Percentiles rank a stretch among this genome's conserved stretches.
phyloP scores from a whole-genome alignment of 805 yeast species.

The Starmerella sp. region DNA sequence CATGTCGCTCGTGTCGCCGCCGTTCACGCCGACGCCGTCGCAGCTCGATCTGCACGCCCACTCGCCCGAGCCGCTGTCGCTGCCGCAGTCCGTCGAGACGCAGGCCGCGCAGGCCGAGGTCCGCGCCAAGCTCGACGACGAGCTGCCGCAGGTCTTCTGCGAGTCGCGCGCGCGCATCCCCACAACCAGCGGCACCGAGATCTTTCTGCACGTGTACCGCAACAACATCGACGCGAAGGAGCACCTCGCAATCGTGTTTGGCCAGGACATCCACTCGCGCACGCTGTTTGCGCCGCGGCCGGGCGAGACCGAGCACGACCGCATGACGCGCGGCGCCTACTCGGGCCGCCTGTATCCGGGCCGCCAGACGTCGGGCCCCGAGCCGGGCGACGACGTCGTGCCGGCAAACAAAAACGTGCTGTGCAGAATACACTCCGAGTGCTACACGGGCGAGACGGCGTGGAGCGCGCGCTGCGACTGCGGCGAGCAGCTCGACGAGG shows the following conservation, averaged over 20 bases:
- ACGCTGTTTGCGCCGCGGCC: conserved; percentile 50
- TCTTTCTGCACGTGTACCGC: conserved; percentile 77
- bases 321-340: conserved; percentile 99
- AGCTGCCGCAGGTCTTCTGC: conserved; percentile 69
- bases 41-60: conserved; percentile 16
- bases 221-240: conserved; percentile 84
- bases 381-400: conserved; percentile 2
- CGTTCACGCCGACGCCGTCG: conserved; percentile 26
- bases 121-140: conserved; percentile 19
- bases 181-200: conserved; percentile 89
- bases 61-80: conserved; percentile 5
- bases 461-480: conserved; percentile 99
- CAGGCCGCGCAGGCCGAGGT: conserved; percentile 4
- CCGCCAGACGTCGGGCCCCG: conserved; percentile 30
- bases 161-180: conserved; percentile 94
- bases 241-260: conserved; percentile 94
- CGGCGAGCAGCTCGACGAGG: conserved; percentile 98
- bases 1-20: conserved; percentile 30
- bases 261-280: conserved; percentile 75
- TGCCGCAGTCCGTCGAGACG: neutral
- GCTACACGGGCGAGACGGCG: conserved; percentile 98
- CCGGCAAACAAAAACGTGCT: conserved; percentile 30
- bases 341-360: conserved; percentile 87
- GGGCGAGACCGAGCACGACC: conserved; percentile 74
- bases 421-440: conserved; percentile 89